phyloP scores from a whole-genome alignment of 768 basidiomycete species.

The Xerocomellus amylosporus region DNA sequence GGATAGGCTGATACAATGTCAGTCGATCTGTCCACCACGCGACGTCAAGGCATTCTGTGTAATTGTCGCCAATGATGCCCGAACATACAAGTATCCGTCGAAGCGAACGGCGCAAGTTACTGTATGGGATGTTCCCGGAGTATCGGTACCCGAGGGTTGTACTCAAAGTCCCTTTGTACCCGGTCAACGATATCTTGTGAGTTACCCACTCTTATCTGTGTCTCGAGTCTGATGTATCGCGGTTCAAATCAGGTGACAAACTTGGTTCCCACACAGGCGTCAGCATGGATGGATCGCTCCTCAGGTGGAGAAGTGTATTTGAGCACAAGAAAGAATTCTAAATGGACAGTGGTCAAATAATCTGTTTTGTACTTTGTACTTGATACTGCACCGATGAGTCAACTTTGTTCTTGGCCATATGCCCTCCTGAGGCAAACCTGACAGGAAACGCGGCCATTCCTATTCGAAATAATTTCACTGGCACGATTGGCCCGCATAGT shows the following conservation, averaged over 20 bases:
- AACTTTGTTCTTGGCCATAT: background rate
- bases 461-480: background rate
- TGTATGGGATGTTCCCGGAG: constrained; percentile 70
- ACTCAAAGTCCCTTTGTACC: constrained; percentile 49
- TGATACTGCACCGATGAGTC: background rate
- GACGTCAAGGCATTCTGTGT: constrained; percentile 76
- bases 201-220: constrained; percentile 18
- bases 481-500: background rate
- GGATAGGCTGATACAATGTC: constrained; percentile 7
- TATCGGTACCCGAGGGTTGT: constrained; percentile 52
- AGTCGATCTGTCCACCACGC: constrained; percentile 68
- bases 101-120: constrained; percentile 72
- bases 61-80: constrained; percentile 61
- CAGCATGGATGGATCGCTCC: constrained; percentile 66
- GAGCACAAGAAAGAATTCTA: constrained; percentile 60
- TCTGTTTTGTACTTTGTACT: background rate
- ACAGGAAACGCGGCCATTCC: background rate
- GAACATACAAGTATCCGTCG: constrained; percentile 47
- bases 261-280: constrained; percentile 61
- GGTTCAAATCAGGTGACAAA: constrained; percentile 51
- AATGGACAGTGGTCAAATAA: constrained; percentile 47
- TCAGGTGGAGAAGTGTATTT: constrained; percentile 70
- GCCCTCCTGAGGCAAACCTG: background rate
- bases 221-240: background rate
- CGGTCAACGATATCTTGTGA: constrained; percentile 68